These are phyloP conservation scores for Cadophora sp. DNA, from an alignment of 2,329 filamentous ascomycete species.

Conservation along the genomic window DNA sequence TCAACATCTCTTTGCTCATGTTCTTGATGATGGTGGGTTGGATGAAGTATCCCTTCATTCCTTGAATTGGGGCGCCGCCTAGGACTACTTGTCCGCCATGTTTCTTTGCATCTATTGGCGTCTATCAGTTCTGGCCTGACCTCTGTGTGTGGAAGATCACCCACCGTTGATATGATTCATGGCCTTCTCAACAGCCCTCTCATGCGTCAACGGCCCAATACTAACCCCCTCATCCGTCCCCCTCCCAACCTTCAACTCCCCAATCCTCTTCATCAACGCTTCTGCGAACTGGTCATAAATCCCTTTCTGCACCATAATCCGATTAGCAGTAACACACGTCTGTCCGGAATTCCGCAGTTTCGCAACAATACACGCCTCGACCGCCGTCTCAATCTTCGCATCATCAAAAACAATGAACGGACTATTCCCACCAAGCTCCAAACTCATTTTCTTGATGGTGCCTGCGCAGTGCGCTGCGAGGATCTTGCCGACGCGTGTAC, in stretches of 20 bases:
- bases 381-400: constrained; percentile 83
- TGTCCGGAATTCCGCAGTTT: constrained; percentile 95
- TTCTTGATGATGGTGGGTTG: constrained; percentile 34
- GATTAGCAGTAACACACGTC: constrained; percentile 53
- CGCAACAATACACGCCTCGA: constrained; percentile 78
- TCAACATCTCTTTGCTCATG: constrained; percentile 32
- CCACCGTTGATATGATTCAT: constrained; percentile 30
- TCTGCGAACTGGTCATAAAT: constrained; percentile 53
- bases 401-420: constrained; percentile 97
- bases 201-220: constrained; percentile 32
- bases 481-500: constrained; percentile 49
- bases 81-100: constrained; percentile 48
- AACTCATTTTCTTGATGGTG: constrained; percentile 50
- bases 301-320: constrained; percentile 53
- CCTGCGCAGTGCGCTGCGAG: constrained; percentile 44
- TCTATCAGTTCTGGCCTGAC: not conserved
- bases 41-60: constrained; percentile 30
- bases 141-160: not conserved
- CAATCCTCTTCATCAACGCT: constrained; percentile 32
- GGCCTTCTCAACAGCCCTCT: constrained; percentile 32
- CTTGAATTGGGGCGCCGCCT: constrained; percentile 41
- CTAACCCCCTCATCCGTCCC: constrained; percentile 25
- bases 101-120: constrained; percentile 46
- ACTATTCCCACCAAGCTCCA: constrained; percentile 83
- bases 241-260: constrained; percentile 17